Percentiles rank a stretch among this genome's conserved stretches.
These are phyloP conservation scores for Gentiana straminea DNA, from an alignment of 257 asterid species.

Conservation along the genomic window DNA sequence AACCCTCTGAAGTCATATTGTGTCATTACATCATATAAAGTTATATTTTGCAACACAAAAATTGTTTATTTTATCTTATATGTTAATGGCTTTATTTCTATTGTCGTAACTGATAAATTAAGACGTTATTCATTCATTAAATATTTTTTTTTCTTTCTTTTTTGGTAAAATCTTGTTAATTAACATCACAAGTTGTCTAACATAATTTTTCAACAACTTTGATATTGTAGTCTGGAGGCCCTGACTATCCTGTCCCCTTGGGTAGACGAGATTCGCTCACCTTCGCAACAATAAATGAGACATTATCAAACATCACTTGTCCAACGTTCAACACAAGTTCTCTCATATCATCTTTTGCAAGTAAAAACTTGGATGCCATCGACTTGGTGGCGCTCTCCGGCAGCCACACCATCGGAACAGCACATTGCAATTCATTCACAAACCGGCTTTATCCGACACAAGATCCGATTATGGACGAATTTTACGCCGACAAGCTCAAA, in stretches of 20 bases:
- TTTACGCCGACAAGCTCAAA: constrained; percentile 41
- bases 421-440: constrained; percentile 52
- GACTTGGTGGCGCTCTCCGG: constrained; percentile 74
- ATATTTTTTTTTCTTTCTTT: no score
- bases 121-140: no score
- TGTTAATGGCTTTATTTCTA: no score
- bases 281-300: constrained; percentile 31
- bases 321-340: constrained; percentile 42
- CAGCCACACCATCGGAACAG: constrained; percentile 66
- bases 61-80: no score
- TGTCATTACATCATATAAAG: no score
- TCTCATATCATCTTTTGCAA: constrained; percentile 32
- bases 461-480: constrained; percentile 49
- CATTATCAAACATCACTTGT: constrained; percentile 49
- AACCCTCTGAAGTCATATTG: no score
- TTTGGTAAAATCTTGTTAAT: neutral
- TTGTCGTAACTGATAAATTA: no score
- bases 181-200: no score
- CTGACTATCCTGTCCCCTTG: constrained; percentile 42
- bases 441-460: constrained; percentile 56
- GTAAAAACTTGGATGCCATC: constrained; percentile 41
- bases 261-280: constrained; percentile 49
- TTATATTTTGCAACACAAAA: no score
- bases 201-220: neutral
- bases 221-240: constrained; percentile 47